phyloP scores from a whole-genome alignment of 2,329 filamentous ascomycete genomes.

The Lecanosticta acicola region DNA sequence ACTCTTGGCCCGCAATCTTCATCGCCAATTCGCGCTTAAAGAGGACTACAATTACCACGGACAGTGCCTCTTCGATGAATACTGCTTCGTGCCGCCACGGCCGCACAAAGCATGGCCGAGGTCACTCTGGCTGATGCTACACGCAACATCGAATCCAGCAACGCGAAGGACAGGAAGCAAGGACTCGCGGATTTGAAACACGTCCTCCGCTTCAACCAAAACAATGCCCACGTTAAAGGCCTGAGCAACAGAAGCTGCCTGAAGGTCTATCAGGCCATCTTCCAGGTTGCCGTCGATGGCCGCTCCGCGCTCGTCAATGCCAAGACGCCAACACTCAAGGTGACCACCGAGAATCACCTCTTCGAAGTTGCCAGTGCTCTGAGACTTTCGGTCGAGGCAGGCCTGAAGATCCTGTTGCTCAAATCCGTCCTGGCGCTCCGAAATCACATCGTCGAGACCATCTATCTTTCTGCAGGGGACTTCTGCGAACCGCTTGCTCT shows the following conservation, averaged over 20 bases:
- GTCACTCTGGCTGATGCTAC: slow-evolving; percentile 11
- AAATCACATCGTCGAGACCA: slow-evolving; percentile 71
- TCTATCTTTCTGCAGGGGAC: slow-evolving; percentile 53
- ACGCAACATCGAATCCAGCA: slow-evolving; percentile 38
- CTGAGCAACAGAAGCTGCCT: slow-evolving; percentile 76
- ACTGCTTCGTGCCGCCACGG: background rate
- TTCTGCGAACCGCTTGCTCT: slow-evolving; percentile 65
- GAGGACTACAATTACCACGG: too few species aligned
- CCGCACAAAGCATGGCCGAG: slow-evolving; percentile 8
- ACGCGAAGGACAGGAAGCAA: slow-evolving; percentile 43
- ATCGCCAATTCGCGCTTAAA: too few species aligned
- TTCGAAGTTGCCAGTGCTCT: slow-evolving; percentile 65
- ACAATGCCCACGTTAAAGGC: slow-evolving; percentile 34
- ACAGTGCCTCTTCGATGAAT: background rate
- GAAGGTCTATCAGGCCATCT: slow-evolving; percentile 73
- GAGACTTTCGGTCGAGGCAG: slow-evolving; percentile 64
- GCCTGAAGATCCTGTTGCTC: slow-evolving; percentile 55
- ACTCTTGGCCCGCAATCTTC: too few species aligned
- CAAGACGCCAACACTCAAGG: slow-evolving; percentile 38
- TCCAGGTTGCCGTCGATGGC: slow-evolving; percentile 62
- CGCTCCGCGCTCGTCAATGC: slow-evolving; percentile 58
- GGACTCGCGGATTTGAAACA: slow-evolving; percentile 53
- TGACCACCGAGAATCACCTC: slow-evolving; percentile 51
- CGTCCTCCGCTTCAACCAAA: slow-evolving; percentile 51
- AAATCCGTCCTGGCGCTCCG: slow-evolving; percentile 76